Base-by-base conservation (phyloP, 352 stramenopile species). In the Thraustochytrium striatum region DNA sequence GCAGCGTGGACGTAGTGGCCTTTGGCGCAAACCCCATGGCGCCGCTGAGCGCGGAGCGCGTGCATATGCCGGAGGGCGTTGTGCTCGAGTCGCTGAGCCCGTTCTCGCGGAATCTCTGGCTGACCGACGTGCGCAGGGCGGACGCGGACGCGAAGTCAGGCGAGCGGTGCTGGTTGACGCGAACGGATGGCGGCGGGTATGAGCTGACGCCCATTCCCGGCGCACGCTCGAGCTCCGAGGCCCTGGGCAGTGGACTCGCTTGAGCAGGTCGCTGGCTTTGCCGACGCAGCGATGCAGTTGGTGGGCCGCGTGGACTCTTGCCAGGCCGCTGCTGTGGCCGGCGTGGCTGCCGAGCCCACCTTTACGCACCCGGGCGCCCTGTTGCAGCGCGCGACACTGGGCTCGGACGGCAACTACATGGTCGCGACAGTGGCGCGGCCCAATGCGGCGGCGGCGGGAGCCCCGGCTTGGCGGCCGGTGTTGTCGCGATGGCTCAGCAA, bases 361-460 rank as follows among this genome's bases (percentile, higher is more conserved):
- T 2, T 75, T 13, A 30, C 65, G 11, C 65, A 75, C 65, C 52
- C 65, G 7, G 33, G 25, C 11, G 52, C 65, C 19, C 16, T 75
- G 21, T 43, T 75, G 3, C 65, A 75, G 36, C 59, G 28, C 1
- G 25, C 41, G 11, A 11, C 8, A 7, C 0, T 19, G 11, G 21
- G 41, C 39, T 7, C 41, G 25, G 47, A 62, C 9, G 62, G 33
- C 62, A 25, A 19, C 25, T 35, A 36, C 32, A 73, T 25, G 3
- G 25, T 75, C 25, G 8, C 41, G 28, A 41, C n/a, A 8, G 32
- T 75, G 39, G 7, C 65, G 21, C 11, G 9, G 21, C 41, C 11
- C 43, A 13, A 43, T 39, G 52, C 30, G 3, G 39, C 28, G 35
- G 13, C 16, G 28, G 13, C 5, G 39, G 39, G 13, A 47, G 13